A percentile compares a stretch with the other conserved stretches of the same genome.
Evolutionary conservation across 352 stramenopile genomes (phyloP).

Genomic region (Phytophthora sp.): DNA sequence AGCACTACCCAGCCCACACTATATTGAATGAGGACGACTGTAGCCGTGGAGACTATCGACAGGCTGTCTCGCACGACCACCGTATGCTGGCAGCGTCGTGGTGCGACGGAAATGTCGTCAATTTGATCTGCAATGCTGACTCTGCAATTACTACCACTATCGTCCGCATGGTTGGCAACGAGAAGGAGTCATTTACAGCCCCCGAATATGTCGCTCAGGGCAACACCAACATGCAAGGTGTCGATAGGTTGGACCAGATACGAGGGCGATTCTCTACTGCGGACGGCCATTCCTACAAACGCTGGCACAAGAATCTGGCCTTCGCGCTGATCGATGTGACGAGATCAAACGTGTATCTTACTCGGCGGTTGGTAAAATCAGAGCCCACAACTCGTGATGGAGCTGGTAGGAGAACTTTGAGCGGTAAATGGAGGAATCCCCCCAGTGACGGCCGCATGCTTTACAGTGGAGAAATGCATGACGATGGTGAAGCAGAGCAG

Average conservation of each 20-base stretch:
- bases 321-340: not conserved
- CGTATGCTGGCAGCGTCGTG: not conserved
- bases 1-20: not conserved
- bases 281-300: not conserved
- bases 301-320: not conserved
- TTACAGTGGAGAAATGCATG: not conserved
- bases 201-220: no score
- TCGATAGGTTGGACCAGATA: no score
- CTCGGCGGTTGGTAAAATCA: not conserved
- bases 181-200: not conserved
- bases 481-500: not conserved
- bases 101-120: not conserved
- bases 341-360: not conserved
- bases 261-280: no score
- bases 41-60: not conserved
- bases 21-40: not conserved
- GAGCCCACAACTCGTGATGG: no score
- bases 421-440: not conserved
- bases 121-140: not conserved
- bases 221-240: no score
- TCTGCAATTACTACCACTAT: not conserved
- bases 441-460: constrained; percentile 4
- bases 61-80: not conserved
- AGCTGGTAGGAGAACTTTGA: constrained; percentile 3
- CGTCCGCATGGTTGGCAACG: not conserved